Evolutionary conservation across 441 rosid species (phyloP).

Genomic region (Brassica balearica): DNA sequence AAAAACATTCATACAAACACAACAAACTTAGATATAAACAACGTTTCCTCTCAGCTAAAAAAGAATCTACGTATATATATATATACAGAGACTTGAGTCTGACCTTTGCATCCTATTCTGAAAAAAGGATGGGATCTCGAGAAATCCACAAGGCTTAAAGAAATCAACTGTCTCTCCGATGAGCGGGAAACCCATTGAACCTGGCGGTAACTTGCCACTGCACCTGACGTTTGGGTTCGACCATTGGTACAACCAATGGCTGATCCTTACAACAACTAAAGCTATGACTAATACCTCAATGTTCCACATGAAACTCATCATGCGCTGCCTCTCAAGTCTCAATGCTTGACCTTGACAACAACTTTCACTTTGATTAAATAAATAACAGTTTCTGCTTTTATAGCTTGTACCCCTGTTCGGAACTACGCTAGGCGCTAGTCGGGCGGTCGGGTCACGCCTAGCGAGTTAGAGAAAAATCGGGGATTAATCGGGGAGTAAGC

Average conservation of each 20-base stretch:
- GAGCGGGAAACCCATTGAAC: not conserved
- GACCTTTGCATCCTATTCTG: not conserved
- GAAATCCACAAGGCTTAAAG: not conserved
- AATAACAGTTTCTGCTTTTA: not conserved
- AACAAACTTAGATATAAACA: not conserved
- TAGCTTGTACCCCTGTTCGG: too few species aligned
- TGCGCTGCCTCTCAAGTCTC: not conserved
- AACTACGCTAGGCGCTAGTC: too few species aligned
- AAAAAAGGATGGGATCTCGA: not conserved
- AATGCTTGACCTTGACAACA: not conserved
- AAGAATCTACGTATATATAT: not conserved
- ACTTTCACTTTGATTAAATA: not conserved
- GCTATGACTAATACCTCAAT: not conserved
- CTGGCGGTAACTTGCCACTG: constrained; percentile 7
- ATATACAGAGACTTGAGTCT: not conserved
- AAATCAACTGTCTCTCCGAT: not conserved
- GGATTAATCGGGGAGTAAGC: too few species aligned
- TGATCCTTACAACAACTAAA: not conserved
- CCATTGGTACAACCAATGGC: constrained; percentile 1
- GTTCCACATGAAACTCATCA: not conserved
- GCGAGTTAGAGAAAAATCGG: too few species aligned
- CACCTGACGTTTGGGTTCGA: not conserved
- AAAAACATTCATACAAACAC: not conserved
- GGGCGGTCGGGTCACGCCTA: too few species aligned
- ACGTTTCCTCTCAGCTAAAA: not conserved